Base-by-base conservation (phyloP, 1,284 basidiomycete genomes). In the Phellinidium pouzarii region DNA sequence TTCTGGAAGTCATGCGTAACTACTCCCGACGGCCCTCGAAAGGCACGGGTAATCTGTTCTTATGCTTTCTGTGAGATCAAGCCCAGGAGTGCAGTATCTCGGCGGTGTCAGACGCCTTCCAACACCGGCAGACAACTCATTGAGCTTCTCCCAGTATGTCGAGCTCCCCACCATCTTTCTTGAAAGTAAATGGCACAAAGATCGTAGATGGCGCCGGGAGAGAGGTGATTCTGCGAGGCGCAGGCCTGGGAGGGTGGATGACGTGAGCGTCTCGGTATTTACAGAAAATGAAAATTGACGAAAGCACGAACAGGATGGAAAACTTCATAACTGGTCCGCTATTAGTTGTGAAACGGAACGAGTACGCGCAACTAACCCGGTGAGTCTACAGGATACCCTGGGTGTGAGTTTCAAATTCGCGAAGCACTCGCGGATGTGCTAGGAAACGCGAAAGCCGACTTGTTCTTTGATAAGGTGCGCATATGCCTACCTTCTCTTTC, bases 401-500 rank as follows among this genome's bases (percentile, higher is more conserved):
- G 79, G 12, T 78, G 78, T 54, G 79, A 82, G 60, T 76, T 73
- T 62, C 79, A 83, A 64, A 81, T 88, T 49, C 79, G 87, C 41
- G 78, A 79, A 14, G 81, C 79, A 2, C 70, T 91, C n/a, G 72
- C 74, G 14, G 73, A 80, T 14, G 76, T 79, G 0, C 67, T 91
- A 17, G 87, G 87, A 1, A 58, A 75, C 52, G 72, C 80, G 48
- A 89, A 86, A 63, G 77, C 84, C 11, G 79, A 79, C 25, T 84
- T 80, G 68, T 90, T 89, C 71, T 91, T 89, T 60, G 83, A 89
- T 68, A 84, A 80, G 70, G 82, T 81, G 57, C 23, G 67, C 63
- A 31, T 36, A 25, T 17, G 36, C 27, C 42, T 29, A 44, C n/a
- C 8, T 7, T 8, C n/a, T 8, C 23, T 22, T 22, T 12, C 34